Evolutionary conservation across 805 yeast genomes (phyloP), one percentile per base, ranked within the genome.

Genomic region (Teunomyces kruisii): DNA sequence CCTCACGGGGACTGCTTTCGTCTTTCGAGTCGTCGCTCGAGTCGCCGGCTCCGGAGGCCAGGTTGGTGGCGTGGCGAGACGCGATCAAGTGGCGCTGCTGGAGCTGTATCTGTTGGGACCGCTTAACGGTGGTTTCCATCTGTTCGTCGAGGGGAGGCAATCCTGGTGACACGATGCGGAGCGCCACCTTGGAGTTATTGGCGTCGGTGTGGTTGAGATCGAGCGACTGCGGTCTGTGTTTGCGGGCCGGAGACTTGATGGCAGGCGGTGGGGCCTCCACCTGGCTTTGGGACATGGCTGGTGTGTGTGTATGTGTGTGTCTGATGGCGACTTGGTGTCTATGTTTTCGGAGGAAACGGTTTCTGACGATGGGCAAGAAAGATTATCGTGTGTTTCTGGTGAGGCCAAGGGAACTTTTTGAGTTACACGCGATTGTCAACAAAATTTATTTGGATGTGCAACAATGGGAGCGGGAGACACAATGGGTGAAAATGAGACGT

Each of bases 141-240:
- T 65, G 68, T 28, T 56, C 57, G 47, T 48, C 59, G 29, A 65
- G 48, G 8, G 57, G 55, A 1, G 69, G 68, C 19, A 65, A 51
- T 1, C 71, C 70, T 9, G 71, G 71, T 44, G 62, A 55, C 6
- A 66, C 70, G 14, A 66, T 60, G 17, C 71, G 52, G 28, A 66
- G 47, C 4, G 71, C 71, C 24, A 63, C 49, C 38, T 64, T 62
- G 10, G 60, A 44, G 41, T 58, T 54, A 15, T 45, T 38, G 9
- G 36, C 19, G 9, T 24, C 27, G 16, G 42, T 13, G 12, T 26
- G 9, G 28, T 26, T 26, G 32, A 56, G 50, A 26, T 54, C 43
- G 32, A 59, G 51, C 26, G 61, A 51, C 36, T 44, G 40, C 4
- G 65, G 62, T 26, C 61, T 50, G 43, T 49, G 60, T 45, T 33